These are phyloP conservation scores for Elymus sibiricus DNA, from an alignment of 176 grass and related monocot genomes.

Conservation along the genomic window DNA sequence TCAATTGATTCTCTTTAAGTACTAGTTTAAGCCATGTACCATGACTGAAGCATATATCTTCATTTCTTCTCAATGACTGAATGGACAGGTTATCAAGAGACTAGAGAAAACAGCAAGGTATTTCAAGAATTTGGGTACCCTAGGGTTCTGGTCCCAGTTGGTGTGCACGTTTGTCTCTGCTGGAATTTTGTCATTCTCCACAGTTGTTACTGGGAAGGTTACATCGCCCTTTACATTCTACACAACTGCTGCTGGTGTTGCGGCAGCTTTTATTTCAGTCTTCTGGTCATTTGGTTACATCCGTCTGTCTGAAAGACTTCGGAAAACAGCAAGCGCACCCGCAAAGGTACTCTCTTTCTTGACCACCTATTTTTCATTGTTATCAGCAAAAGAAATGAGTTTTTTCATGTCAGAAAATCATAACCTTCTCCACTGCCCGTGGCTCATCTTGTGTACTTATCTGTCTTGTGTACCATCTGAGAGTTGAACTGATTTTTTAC, in stretches of 20 bases:
- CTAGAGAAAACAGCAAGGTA: slow-evolving; percentile 78
- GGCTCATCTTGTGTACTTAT: background rate
- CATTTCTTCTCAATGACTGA: background rate
- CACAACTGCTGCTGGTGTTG: slow-evolving; percentile 69
- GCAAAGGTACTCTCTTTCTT: slow-evolving; percentile 58
- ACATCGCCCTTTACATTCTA: slow-evolving; percentile 88
- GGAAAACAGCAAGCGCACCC: slow-evolving; percentile 73
- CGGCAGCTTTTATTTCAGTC: slow-evolving; percentile 86
- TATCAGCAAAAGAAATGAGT: background rate
- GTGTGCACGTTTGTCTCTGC: slow-evolving; percentile 82
- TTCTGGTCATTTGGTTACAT: slow-evolving; percentile 99
- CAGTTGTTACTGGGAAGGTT: slow-evolving; percentile 66
- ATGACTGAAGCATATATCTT: background rate
- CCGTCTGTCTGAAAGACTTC: slow-evolving; percentile 78
- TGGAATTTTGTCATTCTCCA: slow-evolving; percentile 90
- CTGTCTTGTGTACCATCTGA: background rate
- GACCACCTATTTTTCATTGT: background rate
- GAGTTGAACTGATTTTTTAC: background rate
- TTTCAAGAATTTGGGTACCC: slow-evolving; percentile 88
- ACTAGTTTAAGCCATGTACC: background rate
- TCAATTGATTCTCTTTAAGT: background rate
- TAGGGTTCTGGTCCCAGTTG: slow-evolving; percentile 90
- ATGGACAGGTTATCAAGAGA: slow-evolving; percentile 79
- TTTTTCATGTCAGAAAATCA: background rate
- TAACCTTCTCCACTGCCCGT: background rate